These are phyloP conservation scores for Raphidocelis subcapitata DNA, from an alignment of 139 green algal genomes.

Conservation along the genomic window DNA sequence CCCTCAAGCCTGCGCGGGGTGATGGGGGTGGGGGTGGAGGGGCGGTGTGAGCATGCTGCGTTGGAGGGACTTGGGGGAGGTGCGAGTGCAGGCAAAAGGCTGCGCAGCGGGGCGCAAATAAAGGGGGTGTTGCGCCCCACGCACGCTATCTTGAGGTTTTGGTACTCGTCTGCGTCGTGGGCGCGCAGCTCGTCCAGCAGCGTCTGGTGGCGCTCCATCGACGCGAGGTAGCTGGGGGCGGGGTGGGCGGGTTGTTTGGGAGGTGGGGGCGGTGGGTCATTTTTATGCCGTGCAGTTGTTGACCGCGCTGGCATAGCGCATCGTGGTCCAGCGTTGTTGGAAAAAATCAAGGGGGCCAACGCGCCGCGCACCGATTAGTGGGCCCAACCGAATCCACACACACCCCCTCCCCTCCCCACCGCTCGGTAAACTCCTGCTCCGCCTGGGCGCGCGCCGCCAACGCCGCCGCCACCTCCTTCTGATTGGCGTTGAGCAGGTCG, in stretches of 20 bases:
- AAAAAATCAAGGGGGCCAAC: too few species aligned
- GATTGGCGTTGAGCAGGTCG: conserved; percentile 64
- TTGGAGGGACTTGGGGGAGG: too few species aligned
- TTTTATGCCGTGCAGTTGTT: too few species aligned
- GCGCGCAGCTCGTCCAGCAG: conserved; percentile 53
- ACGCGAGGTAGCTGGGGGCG: conserved; percentile 51
- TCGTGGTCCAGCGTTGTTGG: too few species aligned
- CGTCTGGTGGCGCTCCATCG: conserved; percentile 45
- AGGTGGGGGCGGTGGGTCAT: too few species aligned
- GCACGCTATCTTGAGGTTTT: conserved; percentile 78
- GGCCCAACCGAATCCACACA: too few species aligned
- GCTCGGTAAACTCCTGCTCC: conserved; percentile 25
- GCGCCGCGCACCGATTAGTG: conserved; percentile 42
- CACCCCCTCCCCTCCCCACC: conserved; percentile 5
- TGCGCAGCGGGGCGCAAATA: not conserved
- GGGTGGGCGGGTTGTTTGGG: too few species aligned
- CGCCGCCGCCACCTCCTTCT: conserved; percentile 49
- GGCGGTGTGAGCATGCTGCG: too few species aligned
- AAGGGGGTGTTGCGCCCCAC: not conserved
- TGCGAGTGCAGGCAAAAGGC: not conserved
- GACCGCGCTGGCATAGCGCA: too few species aligned
- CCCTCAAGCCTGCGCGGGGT: conserved; percentile 68
- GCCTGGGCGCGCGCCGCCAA: conserved; percentile 36
- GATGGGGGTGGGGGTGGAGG: too few species aligned
- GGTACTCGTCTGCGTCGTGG: conserved; percentile 79